Base-by-base conservation (phyloP, 2,329 filamentous ascomycete genomes). In the Colletotrichum cuscutae region DNA sequence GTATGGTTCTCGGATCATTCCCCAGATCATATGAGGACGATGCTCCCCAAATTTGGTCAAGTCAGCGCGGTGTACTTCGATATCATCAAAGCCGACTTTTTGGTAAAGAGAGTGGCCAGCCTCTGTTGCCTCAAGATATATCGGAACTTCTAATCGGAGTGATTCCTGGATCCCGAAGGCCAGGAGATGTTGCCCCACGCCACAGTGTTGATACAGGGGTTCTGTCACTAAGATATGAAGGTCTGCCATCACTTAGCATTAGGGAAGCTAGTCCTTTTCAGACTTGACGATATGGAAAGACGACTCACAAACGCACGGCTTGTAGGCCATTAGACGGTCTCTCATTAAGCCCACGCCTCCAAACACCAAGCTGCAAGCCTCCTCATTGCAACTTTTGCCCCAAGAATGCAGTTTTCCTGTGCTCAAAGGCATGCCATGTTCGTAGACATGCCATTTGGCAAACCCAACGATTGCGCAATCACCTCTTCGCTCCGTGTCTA, bases 151-250 rank as follows among this genome's bases (percentile, higher is more conserved):
- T 1, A 83, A 77, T 5, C 77, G 71, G 59, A 83, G 81, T 12
- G 83, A 81, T 73, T 84, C 78, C 6, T 77, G 77, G 6, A 78
- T 76, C 2, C 82, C 81, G 78, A 80, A 82, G 28, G 78, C 64
- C 35, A 85, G 63, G 65, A 84, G 75, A 74, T 82, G 72, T 12
- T 76, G 76, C 2, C 76, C 82, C 12, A 81, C 80, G 5, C 82
- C 83, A 7, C 79, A 79, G 53, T 77, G 77, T 57, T 83, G 82
- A 62, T 82, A 80, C 6, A 78, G 76, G 2, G 82, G 78, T 42
- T 82, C 77, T 3, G 82, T 84, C 32, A 83, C 80, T 35, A 84
- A 77, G 0, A 82, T 75, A 61, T 82, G 81, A 1, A 84, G 75
- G 61, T 83, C 82, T 83, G 4, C 6, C 7, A 3, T 26, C 8